Percentiles rank a stretch among this genome's conserved stretches.
Evolutionary conservation across 2,329 filamentous ascomycete species (phyloP).

Genomic region (Venturia pyrina): DNA sequence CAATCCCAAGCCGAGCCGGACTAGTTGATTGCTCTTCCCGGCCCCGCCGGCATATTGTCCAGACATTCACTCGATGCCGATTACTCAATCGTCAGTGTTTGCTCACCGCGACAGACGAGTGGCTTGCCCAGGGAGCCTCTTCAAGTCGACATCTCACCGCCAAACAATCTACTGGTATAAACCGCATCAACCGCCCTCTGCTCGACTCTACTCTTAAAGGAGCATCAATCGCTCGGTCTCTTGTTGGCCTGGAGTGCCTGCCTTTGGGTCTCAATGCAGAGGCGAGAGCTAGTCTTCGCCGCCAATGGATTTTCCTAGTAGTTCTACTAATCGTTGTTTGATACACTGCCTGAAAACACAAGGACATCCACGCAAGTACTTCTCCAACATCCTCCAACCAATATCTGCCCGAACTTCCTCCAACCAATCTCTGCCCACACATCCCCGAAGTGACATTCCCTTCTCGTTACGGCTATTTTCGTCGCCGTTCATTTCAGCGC

Average conservation of each 20-base stretch:
- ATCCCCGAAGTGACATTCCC: neutral
- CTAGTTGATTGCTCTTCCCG: neutral
- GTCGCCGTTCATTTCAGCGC: neutral
- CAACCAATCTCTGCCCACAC: neutral
- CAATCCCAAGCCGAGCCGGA: neutral
- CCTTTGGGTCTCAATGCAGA: conserved; percentile 1
- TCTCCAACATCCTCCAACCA: too few species aligned
- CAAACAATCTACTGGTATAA: neutral
- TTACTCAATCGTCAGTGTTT: neutral
- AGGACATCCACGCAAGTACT: neutral
- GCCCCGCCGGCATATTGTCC: neutral
- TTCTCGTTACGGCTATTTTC: neutral
- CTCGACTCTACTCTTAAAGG: neutral
- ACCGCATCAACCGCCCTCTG: neutral
- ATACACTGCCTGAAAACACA: neutral
- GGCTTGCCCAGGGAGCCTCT: neutral
- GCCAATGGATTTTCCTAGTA: neutral
- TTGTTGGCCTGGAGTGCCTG: too few species aligned
- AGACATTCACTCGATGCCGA: neutral
- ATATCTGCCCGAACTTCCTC: neutral
- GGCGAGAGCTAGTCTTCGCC: neutral
- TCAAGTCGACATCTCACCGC: too few species aligned
- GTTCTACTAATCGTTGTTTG: neutral
- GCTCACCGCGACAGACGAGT: neutral
- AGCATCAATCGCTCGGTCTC: too few species aligned